Conservation (phyloP, 345 rosid species). For the Clausena lansium region DNA sequence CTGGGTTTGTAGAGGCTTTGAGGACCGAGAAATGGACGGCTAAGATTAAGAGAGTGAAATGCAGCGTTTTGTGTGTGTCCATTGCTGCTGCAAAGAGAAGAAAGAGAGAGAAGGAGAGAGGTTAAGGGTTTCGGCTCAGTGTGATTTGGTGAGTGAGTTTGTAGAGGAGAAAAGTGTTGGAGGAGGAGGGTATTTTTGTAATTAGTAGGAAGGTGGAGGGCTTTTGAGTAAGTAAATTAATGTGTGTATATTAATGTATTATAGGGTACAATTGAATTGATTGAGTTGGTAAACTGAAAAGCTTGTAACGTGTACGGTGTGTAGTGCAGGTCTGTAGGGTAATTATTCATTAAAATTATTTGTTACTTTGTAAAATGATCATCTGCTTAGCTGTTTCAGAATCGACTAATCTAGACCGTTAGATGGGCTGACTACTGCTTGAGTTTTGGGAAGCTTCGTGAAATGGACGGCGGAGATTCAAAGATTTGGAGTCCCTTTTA, state of each 20-base stretch:
- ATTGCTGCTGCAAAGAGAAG: constrained; percentile 33
- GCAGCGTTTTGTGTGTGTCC: constrained; percentile 32
- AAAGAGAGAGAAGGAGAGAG: background rate
- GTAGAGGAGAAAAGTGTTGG: background rate
- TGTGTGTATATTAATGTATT: background rate
- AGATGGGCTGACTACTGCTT: background rate
- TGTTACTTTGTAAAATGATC: background rate
- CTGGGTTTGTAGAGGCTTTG: constrained; percentile 41
- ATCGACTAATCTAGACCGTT: constrained; percentile 7
- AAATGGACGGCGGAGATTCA: constrained; percentile 6
- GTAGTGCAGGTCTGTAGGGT: background rate
- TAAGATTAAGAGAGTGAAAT: background rate
- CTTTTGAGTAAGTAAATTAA: constrained; percentile 5
- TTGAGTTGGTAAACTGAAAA: constrained; percentile 14
- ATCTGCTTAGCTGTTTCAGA: background rate
- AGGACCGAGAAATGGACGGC: constrained; percentile 14
- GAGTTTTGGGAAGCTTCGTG: background rate
- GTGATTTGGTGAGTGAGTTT: background rate
- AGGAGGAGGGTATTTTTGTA: constrained; percentile 14
- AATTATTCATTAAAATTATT: background rate
- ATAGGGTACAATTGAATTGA: constrained; percentile 9
- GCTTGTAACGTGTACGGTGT: constrained; percentile 9
- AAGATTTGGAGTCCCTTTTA: background rate
- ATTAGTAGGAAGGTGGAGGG: constrained; percentile 23
- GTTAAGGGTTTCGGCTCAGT: background rate